Evolutionary conservation across 2,329 filamentous ascomycete genomes (phyloP).

Genomic region (Fonsecaea nubica): DNA sequence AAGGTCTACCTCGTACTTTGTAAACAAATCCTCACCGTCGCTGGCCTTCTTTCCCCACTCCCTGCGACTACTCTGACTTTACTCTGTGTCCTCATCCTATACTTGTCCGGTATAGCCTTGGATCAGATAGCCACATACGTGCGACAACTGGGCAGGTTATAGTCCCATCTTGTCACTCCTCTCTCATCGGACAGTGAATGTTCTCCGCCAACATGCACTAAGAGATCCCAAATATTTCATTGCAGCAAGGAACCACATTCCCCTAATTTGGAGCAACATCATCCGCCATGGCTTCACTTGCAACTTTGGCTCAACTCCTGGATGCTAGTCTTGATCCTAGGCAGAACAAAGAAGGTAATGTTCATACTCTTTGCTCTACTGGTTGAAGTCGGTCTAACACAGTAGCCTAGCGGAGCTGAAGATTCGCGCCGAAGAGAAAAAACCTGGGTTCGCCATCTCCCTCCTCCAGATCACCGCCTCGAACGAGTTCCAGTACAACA

Average conservation of each 20-base stretch:
- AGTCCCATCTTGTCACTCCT: neutral
- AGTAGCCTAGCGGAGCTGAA: conserved; percentile 73
- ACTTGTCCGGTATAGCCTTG: neutral
- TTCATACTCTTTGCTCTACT: conserved; percentile 10
- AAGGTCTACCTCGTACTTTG: neutral
- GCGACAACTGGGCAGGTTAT: neutral
- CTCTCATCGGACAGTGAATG: neutral
- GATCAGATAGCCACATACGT: neutral
- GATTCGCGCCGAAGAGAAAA: conserved; percentile 78
- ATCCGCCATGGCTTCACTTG: conserved; percentile 57
- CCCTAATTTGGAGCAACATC: neutral
- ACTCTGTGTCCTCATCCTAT: neutral
- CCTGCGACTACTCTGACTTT: neutral
- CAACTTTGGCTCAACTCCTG: conserved; percentile 76
- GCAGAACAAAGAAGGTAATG: conserved; percentile 85
- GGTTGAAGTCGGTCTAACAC: conserved; percentile 17
- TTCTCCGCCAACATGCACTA: neutral
- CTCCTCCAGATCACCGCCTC: conserved; percentile 90
- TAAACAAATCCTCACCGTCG: conserved; percentile 3
- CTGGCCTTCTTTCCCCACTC: neutral
- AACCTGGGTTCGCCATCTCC: conserved; percentile 83
- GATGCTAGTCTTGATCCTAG: conserved; percentile 87
- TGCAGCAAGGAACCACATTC: neutral
- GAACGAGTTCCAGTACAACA: conserved; percentile 73
- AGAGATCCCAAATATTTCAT: neutral